Conservation (phyloP, 257 asterid genomes). For the Agastache rugosa region DNA sequence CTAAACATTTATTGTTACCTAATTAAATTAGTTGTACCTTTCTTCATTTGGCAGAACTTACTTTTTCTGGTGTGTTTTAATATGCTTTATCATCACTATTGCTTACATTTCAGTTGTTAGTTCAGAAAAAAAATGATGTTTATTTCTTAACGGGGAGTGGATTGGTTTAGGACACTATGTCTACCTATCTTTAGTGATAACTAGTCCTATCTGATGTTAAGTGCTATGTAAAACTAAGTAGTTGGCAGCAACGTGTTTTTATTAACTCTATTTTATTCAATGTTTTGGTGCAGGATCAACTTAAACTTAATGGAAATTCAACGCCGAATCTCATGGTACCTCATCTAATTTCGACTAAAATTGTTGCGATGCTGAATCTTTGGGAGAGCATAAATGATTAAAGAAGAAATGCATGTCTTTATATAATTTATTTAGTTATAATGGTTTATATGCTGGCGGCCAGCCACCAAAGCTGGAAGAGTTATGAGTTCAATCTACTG, state of each 20-base stretch:
- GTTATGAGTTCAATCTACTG: conserved; percentile 15
- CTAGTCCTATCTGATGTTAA: background rate
- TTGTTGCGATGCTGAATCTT: background rate
- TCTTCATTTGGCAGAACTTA: background rate
- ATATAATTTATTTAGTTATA: background rate
- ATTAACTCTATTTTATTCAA: background rate
- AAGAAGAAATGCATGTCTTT: background rate
- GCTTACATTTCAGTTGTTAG: background rate
- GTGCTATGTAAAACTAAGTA: background rate
- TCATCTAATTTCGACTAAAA: conserved; percentile 16
- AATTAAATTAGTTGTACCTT: background rate
- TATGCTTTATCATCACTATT: background rate
- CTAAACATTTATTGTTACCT: background rate
- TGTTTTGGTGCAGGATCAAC: conserved; percentile 56
- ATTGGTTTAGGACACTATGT: background rate
- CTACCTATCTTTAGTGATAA: conserved; percentile 19
- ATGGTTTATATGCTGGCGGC: background rate
- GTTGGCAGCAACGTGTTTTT: background rate
- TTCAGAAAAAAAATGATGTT: background rate
- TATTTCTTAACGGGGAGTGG: background rate
- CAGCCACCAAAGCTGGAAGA: conserved; percentile 6
- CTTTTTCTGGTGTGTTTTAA: background rate
- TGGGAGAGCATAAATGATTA: background rate
- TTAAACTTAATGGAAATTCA: conserved; percentile 52
- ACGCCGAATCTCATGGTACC: conserved; percentile 55